These are phyloP conservation scores for Diospyros lotus DNA, from an alignment of 148 eudicot species.

Conservation along the genomic window DNA sequence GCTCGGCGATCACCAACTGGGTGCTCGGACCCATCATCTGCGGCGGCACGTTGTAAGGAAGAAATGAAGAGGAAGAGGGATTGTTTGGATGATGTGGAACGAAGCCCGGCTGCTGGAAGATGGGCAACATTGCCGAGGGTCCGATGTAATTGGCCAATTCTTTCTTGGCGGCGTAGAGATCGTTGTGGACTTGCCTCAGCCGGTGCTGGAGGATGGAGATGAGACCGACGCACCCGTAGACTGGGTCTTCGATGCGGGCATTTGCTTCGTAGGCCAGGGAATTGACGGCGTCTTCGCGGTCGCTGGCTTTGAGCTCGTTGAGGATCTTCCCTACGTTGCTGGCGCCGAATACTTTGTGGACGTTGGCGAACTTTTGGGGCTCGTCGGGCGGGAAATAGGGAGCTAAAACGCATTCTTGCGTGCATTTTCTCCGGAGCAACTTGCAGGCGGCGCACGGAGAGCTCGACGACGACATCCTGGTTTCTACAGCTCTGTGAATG, in stretches of 20 bases:
- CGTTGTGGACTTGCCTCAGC: conserved; percentile 11
- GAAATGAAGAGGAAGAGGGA: background rate
- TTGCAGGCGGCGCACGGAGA: conserved; percentile 20
- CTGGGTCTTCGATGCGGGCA: conserved; percentile 4
- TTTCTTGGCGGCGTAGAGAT: background rate
- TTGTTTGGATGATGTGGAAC: background rate
- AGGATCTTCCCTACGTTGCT: conserved; percentile 17
- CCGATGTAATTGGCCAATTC: conserved; percentile 7
- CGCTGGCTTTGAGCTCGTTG: conserved; percentile 5
- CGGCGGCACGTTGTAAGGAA: background rate
- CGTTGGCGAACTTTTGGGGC: conserved; percentile 10
- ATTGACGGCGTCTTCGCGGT: conserved; percentile 16
- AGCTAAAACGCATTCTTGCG: conserved; percentile 14
- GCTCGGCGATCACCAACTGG: background rate
- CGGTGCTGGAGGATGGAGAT: conserved; percentile 12
- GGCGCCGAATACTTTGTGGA: conserved; percentile 18
- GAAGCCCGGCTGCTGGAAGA: background rate
- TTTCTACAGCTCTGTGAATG: too few species aligned
- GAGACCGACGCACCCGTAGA: conserved; percentile 13
- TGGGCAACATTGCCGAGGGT: background rate
- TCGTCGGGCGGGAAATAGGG: conserved; percentile 18
- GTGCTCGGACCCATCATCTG: background rate
- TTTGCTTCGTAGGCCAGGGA: conserved; percentile 15
- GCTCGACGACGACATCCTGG: conserved; percentile 10
- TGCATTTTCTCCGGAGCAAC: conserved; percentile 13